Evolutionary conservation across 768 basidiomycete species (phyloP).

Genomic region (Boletus rubescentipes): DNA sequence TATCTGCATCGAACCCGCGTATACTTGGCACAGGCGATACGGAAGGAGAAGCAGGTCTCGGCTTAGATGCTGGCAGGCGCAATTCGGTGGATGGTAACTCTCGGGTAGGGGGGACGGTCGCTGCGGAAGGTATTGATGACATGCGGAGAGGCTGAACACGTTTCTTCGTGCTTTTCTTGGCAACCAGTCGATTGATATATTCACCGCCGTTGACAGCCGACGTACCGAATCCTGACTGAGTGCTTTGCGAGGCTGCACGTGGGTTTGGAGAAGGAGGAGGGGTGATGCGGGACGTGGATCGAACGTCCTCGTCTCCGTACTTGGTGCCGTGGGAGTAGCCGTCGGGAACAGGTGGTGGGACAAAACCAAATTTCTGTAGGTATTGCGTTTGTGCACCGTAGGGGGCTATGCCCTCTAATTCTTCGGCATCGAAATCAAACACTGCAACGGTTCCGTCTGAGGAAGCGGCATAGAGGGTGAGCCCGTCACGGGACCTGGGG

Average conservation of each 20-base stretch:
- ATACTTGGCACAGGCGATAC: conserved; percentile 51
- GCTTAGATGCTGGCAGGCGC: conserved; percentile 26
- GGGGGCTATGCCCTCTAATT: conserved; percentile 79
- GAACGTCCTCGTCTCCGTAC: conserved; percentile 20
- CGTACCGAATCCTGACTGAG: conserved; percentile 42
- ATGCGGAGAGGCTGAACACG: conserved; percentile 51
- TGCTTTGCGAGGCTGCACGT: conserved; percentile 31
- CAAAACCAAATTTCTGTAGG: conserved; percentile 78
- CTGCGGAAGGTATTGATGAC: conserved; percentile 38
- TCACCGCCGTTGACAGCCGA: conserved; percentile 47
- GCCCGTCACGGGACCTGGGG: conserved; percentile 86
- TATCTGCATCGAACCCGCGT: conserved; percentile 45
- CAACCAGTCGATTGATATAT: conserved; percentile 69
- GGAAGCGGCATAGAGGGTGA: conserved; percentile 90
- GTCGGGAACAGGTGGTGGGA: conserved; percentile 62
- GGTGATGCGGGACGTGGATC: conserved; percentile 36
- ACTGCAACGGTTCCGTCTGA: conserved; percentile 94
- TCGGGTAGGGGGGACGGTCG: conserved; percentile 15
- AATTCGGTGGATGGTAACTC: conserved; percentile 13
- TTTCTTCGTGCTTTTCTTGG: conserved; percentile 72
- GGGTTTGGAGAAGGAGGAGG: conserved; percentile 50
- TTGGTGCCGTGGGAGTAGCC: conserved; percentile 60
- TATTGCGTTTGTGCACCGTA: conserved; percentile 74
- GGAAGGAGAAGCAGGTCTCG: conserved; percentile 26
- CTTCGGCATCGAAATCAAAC: conserved; percentile 78